A percentile compares a stretch with the other conserved stretches of the same genome.
phyloP scores from a whole-genome alignment of 1,284 basidiomycete species.

The Austroboletus rostrupii region DNA sequence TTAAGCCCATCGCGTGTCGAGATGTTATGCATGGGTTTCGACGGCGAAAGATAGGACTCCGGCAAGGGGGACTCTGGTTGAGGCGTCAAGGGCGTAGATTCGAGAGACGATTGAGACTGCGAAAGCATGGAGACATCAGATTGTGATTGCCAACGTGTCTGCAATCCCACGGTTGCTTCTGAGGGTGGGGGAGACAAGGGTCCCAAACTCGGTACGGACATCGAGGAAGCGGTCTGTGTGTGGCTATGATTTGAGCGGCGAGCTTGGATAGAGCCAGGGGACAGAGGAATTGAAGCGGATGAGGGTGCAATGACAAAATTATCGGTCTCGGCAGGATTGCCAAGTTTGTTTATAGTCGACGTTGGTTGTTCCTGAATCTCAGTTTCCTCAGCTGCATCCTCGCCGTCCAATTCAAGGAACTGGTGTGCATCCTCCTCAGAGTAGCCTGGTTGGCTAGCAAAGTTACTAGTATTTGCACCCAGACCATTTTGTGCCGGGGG shows the following conservation, averaged over 20 bases:
- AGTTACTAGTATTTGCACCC: not conserved
- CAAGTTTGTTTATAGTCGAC: constrained; percentile 16
- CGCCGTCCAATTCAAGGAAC: constrained; percentile 60
- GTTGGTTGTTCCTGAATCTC: constrained; percentile 20
- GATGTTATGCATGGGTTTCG: constrained; percentile 10
- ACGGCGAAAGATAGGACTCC: constrained; percentile 30
- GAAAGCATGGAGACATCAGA: constrained; percentile 23
- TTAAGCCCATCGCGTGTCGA: constrained; percentile 13
- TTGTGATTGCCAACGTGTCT: constrained; percentile 22
- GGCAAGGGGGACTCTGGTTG: constrained; percentile 28
- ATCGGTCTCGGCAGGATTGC: constrained; percentile 33
- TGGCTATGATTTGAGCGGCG: constrained; percentile 6
- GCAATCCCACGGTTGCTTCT: constrained; percentile 13
- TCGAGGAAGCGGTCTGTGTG: constrained; percentile 10
- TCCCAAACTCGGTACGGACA: constrained; percentile 6
- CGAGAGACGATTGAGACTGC: constrained; percentile 27
- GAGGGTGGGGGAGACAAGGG: constrained; percentile 3
- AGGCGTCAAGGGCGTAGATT: constrained; percentile 15
- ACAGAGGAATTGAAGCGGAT: constrained; percentile 30
- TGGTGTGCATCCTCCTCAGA: constrained; percentile 20
- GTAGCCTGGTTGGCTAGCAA: constrained; percentile 5
- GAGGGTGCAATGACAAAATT: constrained; percentile 42
- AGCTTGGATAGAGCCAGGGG: constrained; percentile 21
- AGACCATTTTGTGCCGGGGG: constrained; percentile 1
- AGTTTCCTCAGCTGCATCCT: constrained; percentile 30